A percentile compares a stretch with the other conserved stretches of the same genome.
phyloP scores from a whole-genome alignment of 768 basidiomycete species.

The Agaricus sinodeliciosus region DNA sequence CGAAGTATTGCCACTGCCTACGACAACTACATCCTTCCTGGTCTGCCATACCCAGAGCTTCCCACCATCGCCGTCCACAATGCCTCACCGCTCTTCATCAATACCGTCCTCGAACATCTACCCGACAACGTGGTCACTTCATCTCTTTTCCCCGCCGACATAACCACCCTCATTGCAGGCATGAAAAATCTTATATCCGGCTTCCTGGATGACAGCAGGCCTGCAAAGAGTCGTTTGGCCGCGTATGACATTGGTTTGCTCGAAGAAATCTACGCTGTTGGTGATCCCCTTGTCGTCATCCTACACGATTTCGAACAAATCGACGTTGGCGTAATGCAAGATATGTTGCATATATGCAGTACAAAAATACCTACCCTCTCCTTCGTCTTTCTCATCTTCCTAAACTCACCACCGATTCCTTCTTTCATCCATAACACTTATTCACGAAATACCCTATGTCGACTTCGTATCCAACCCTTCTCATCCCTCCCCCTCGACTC shows the following conservation, averaged over 20 bases:
- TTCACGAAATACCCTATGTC: constrained; percentile 49
- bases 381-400: constrained; percentile 55
- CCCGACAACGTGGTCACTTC: constrained; percentile 27
- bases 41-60: constrained; percentile 54
- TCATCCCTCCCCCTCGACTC: constrained; percentile 38
- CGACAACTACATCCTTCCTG: constrained; percentile 35
- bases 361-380: constrained; percentile 47
- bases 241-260: constrained; percentile 57
- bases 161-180: constrained; percentile 38
- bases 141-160: constrained; percentile 57
- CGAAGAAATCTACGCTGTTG: constrained; percentile 47
- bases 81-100: constrained; percentile 37
- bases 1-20: constrained; percentile 39
- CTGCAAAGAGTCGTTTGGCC: constrained; percentile 42
- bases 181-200: constrained; percentile 53
- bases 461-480: constrained; percentile 48
- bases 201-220: constrained; percentile 37
- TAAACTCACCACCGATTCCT: constrained; percentile 47
- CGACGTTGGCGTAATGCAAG: constrained; percentile 54
- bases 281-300: constrained; percentile 43
- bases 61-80: constrained; percentile 54
- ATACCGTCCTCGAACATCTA: constrained; percentile 41
- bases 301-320: constrained; percentile 75
- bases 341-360: constrained; percentile 69
- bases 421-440: constrained; percentile 57